Base-by-base conservation (phyloP, 2,329 filamentous ascomycete species). In the Didymella lethalis region DNA sequence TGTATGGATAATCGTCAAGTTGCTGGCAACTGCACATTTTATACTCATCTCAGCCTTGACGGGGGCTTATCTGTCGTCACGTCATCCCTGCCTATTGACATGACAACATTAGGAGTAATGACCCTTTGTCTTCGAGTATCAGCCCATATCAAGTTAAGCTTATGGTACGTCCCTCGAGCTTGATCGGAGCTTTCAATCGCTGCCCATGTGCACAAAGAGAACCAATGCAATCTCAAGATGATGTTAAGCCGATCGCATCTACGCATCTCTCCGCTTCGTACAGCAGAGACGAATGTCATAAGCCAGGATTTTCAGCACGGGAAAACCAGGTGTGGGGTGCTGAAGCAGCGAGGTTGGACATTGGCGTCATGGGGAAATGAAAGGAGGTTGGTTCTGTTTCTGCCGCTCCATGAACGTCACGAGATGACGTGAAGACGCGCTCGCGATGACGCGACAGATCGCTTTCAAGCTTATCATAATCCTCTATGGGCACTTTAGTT, bases 321-420 rank as follows among this genome's bases (percentile, higher is more conserved):
- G 46, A 45, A 36, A 45, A 31, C 40, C n/a, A 38, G 29, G 12
- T 38, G 23, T 40, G 28, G 43, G n/a, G 29, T 49, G 20, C 16
- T 44, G 52, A 48, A 48, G 46, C 18, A 29, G 45, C 2, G 18
- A 54, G 45, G 18, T n/a, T 25, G 20, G 20, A 29, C 49, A 38
- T 49, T 49, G 46, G 53, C 53, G 53, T 56, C 53, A 56, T 49
- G 45, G 28, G 29, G 45, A 56, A 56, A 38, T 40, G 29, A 38
- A 48, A 56, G 40, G 23, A 45, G 53, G 53, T 46, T 56, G 46
- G 53, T 49, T 29, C 36, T 49, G 28, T 38, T 49, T 29, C 29
- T 41, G 25, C 32, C 12, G 7, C 12, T 41, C 14, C 4, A 48
- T 44, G 43, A 23, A 45, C 29, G 31, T 49, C 53, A 56, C 53